A percentile compares a stretch with the other conserved stretches of the same genome.
Conservation (phyloP, 1,284 basidiomycete genomes). For the Phellinidium pouzarii region DNA sequence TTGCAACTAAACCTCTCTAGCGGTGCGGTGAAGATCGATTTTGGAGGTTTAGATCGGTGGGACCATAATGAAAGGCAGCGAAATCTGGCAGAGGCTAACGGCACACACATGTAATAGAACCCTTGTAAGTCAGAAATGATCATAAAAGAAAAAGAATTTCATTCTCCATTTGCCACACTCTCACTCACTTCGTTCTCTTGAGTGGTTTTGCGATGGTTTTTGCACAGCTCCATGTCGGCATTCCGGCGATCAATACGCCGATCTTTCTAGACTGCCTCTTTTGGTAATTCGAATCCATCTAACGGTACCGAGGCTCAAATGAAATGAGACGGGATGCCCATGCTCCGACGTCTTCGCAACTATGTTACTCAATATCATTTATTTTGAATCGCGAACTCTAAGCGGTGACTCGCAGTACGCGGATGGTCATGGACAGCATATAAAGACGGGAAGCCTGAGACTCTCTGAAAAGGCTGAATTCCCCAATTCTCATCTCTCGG, state of each 20-base stretch:
- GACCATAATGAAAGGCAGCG: conserved; percentile 54
- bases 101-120: neutral
- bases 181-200: neutral
- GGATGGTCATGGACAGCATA: too few species aligned
- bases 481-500: too few species aligned
- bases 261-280: neutral
- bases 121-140: neutral
- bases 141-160: neutral
- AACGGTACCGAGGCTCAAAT: neutral
- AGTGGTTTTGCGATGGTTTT: neutral
- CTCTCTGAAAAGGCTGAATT: too few species aligned
- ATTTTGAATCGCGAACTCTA: too few species aligned
- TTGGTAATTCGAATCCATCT: too few species aligned
- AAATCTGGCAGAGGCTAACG: conserved; percentile 49
- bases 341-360: too few species aligned
- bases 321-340: neutral
- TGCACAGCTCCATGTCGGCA: neutral
- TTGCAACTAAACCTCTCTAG: conserved; percentile 60
- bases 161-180: neutral
- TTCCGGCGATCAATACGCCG: neutral
- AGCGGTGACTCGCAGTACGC: too few species aligned
- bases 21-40: conserved; percentile 63
- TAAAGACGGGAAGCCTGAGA: too few species aligned
- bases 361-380: too few species aligned
- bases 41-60: conserved; percentile 69